A percentile compares a stretch with the other conserved stretches of the same genome.
These are phyloP conservation scores for Wickerhamomyces silvicola DNA, from an alignment of 805 yeast genomes.

Conservation along the genomic window DNA sequence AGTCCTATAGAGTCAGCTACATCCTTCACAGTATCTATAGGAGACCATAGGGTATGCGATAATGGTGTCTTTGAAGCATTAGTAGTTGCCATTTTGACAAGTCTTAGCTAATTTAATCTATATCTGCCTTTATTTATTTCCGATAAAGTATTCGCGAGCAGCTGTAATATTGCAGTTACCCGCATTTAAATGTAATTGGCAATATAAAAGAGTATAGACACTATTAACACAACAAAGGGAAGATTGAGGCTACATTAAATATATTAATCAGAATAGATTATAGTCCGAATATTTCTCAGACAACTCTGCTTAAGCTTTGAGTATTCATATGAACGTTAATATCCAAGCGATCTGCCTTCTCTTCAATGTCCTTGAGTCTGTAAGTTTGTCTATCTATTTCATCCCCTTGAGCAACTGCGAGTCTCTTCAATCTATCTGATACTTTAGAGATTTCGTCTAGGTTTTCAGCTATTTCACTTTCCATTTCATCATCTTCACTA, in stretches of 20 bases:
- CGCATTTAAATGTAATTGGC: too few relatives aligned
- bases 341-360: constrained; percentile 79
- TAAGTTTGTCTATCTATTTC: constrained; percentile 77
- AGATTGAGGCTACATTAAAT: too few relatives aligned
- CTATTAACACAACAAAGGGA: too few relatives aligned
- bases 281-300: too few relatives aligned
- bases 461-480: constrained; percentile 77
- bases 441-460: constrained; percentile 69
- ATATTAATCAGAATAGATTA: too few relatives aligned
- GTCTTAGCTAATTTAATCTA: too few relatives aligned
- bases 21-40: constrained; percentile 93
- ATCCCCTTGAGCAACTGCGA: constrained; percentile 66
- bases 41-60: constrained; percentile 95
- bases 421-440: constrained; percentile 61
- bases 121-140: too few relatives aligned
- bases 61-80: constrained; percentile 50
- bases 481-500: constrained; percentile 89
- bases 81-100: too few relatives aligned
- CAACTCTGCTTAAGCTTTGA: constrained; percentile 55
- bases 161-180: too few relatives aligned
- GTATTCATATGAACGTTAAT: constrained; percentile 76
- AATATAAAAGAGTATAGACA: too few relatives aligned
- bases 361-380: constrained; percentile 70
- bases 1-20: constrained; percentile 91
- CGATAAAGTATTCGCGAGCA: background rate